Conservation (phyloP, 1,284 basidiomycete species). For the Apiotrichum gracile region DNA sequence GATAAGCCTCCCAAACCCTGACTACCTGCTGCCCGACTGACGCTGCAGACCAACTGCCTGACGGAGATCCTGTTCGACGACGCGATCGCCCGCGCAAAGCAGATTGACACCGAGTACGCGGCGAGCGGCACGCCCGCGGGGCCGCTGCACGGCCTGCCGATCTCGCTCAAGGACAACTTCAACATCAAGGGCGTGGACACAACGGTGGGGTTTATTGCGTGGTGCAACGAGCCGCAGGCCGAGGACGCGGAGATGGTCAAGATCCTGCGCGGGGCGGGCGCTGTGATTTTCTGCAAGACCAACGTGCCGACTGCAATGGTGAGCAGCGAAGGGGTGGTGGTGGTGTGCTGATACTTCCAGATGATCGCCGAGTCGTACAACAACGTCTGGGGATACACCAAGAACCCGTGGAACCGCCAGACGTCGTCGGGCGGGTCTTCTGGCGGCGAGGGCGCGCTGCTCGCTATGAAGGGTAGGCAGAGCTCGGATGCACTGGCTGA, state of each 20-base stretch:
- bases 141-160: conserved; percentile 52
- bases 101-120: conserved; percentile 46
- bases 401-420: conserved; percentile 57
- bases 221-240: conserved; percentile 28
- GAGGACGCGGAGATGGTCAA: conserved; percentile 28
- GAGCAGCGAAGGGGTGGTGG: not conserved
- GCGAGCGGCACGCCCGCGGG: conserved; percentile 45
- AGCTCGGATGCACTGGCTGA: not conserved
- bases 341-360: not conserved
- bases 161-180: conserved; percentile 47
- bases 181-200: conserved; percentile 44
- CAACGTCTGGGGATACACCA: conserved; percentile 59
- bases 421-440: conserved; percentile 58
- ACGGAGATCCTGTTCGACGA: conserved; percentile 49
- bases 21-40: not conserved
- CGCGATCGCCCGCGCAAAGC: conserved; percentile 45
- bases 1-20: not conserved
- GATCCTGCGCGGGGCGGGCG: conserved; percentile 30
- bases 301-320: conserved; percentile 37
- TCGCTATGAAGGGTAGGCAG: conserved; percentile 52
- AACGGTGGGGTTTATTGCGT: conserved; percentile 34
- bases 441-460: conserved; percentile 58
- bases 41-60: conserved; percentile 47
- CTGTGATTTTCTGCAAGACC: conserved; percentile 40
- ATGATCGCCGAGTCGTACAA: conserved; percentile 40